These are phyloP conservation scores for Colletotrichum aenigma DNA, from an alignment of 2,329 filamentous ascomycete genomes.

Conservation along the genomic window DNA sequence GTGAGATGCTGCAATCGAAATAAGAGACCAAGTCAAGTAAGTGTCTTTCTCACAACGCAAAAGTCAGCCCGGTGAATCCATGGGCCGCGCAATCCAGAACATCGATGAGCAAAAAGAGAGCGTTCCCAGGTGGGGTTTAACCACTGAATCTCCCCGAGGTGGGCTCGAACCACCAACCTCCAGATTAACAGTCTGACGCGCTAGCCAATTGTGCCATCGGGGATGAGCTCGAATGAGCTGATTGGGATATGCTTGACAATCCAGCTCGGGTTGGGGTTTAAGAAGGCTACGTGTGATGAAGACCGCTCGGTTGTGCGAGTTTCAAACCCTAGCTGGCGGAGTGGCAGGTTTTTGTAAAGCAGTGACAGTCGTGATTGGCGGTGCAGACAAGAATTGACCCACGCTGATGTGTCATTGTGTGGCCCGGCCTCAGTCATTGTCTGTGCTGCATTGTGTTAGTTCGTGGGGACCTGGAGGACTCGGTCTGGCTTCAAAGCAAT, in stretches of 20 bases:
- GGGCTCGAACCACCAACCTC: conserved; percentile 22
- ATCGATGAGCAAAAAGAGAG: neutral
- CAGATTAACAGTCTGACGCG: conserved; percentile 22
- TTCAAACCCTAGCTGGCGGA: neutral
- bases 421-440: neutral
- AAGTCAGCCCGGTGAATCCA: neutral
- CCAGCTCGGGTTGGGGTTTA: neutral
- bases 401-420: neutral
- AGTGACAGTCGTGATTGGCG: neutral
- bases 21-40: neutral
- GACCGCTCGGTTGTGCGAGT: neutral
- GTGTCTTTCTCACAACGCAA: neutral
- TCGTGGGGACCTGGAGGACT: neutral
- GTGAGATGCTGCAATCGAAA: neutral
- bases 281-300: neutral
- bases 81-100: neutral
- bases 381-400: neutral
- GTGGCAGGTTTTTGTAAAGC: neutral
- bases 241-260: neutral
- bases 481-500: neutral
- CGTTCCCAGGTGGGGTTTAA: neutral
- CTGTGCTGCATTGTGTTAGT: neutral
- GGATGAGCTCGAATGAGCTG: conserved; percentile 14
- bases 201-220: conserved; percentile 23
- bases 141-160: conserved; percentile 17